A percentile compares a stretch with the other conserved stretches of the same genome.
These are phyloP conservation scores for Hymenotorrendiella dingleyae DNA, from an alignment of 2,329 filamentous ascomycete species.

Conservation along the genomic window DNA sequence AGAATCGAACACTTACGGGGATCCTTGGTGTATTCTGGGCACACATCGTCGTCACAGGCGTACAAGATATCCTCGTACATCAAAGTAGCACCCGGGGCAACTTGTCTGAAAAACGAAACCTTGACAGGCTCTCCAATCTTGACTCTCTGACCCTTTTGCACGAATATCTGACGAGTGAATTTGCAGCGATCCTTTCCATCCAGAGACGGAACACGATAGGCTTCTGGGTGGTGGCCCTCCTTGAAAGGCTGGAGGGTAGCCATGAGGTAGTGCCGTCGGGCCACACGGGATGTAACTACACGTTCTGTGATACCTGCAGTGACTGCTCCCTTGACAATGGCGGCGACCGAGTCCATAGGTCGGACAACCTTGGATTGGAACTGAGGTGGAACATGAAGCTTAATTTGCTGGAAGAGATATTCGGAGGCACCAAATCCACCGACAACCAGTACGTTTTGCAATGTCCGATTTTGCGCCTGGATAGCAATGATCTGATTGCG, in stretches of 20 bases:
- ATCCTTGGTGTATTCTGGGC: constrained; percentile 98
- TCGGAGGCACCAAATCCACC: constrained; percentile 98
- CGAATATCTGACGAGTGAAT: constrained; percentile 96
- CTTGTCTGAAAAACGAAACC: constrained; percentile 97
- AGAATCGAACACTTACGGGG: constrained; percentile 66
- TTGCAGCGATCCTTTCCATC: constrained; percentile 98
- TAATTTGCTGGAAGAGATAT: constrained; percentile 99
- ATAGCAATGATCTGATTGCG: constrained; percentile 99
- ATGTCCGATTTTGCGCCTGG: constrained; percentile 86
- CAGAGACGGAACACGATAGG: constrained; percentile 92
- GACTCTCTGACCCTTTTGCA: constrained; percentile 96
- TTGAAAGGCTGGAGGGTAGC: constrained; percentile 98
- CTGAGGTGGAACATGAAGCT: constrained; percentile 93
- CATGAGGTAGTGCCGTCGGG: constrained; percentile 97
- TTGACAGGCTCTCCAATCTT: constrained; percentile 99
- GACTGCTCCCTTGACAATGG: constrained; percentile 97
- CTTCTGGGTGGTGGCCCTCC: constrained; percentile 95
- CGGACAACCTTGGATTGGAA: constrained; percentile 98
- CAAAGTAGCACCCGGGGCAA: constrained; percentile 90
- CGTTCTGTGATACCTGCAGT: constrained; percentile 97
- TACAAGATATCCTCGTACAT: constrained; percentile 99
- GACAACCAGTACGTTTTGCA: constrained; percentile 96
- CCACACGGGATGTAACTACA: constrained; percentile 93
- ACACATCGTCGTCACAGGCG: constrained; percentile 95
- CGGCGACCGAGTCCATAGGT: constrained; percentile 97